Evolutionary conservation across 805 yeast species (phyloP), one percentile per base, ranked within the genome.

Genomic region (Kluyveromyces nonfermentans): DNA sequence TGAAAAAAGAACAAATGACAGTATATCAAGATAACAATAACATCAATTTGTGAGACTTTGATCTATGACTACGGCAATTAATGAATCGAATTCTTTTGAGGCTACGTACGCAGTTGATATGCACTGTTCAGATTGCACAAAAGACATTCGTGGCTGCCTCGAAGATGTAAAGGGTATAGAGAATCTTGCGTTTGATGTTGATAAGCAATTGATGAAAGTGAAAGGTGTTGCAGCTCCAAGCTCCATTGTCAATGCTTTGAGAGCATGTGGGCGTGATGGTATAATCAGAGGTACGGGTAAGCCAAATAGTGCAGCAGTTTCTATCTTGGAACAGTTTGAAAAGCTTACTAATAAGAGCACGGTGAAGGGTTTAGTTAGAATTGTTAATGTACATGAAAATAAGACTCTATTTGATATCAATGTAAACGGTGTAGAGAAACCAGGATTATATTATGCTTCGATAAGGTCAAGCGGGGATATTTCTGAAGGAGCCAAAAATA

Each of bases 241-340:
- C 1, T 64, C 62, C 12, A 75, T 89, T 33, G 80, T 88, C 33
- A 66, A 67, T 41, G 75, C 84, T 0, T 75, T 90, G 45, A 89
- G 83, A 60, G 57, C 57, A 1, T 78, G 81, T 2, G 96, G 97
- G 1, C 76, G 79, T 50, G 97, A 90, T 57, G 96, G 96, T 3
- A 85, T 90, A 50, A 82, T 90, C 19, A 72, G 97, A 47, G 97
- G 97, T 6, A 78, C 96, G 0, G 97, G 97, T 3, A 73, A 70
- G 45, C 82, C 94, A 15, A 82, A 89, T 60, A 74, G 85, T 16
- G 95, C 97, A 0, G 96, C 96, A 0, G 97, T 89, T 28, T 79
- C 93, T 51, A 89, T 89, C 39, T 64, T 89, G 45, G 97, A 90
- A 59, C 73, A 83, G 16, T 83, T 82, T 53, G 76, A 70, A 40